These are phyloP conservation scores for Globisporangium orthogonon DNA, from an alignment of 352 stramenopile genomes.

Conservation along the genomic window DNA sequence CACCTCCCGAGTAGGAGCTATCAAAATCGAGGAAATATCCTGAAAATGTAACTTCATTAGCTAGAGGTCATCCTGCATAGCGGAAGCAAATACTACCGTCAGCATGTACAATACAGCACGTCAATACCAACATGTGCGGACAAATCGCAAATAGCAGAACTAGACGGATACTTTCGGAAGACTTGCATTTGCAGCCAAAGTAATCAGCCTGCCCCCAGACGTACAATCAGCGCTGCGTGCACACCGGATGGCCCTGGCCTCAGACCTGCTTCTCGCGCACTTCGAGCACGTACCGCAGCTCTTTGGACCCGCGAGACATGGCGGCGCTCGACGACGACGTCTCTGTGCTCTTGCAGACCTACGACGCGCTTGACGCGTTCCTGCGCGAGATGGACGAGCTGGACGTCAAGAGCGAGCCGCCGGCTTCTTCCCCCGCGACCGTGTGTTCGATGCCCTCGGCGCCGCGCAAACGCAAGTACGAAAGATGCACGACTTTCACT, in stretches of 20 bases:
- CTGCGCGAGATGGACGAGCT: constrained; percentile 10
- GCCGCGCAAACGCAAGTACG: constrained; percentile 7
- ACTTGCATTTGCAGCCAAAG: background rate
- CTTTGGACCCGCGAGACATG: background rate
- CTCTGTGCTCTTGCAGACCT: constrained; percentile 7
- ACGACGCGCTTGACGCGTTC: constrained; percentile 11
- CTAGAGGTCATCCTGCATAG: too few species aligned
- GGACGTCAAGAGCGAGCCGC: background rate
- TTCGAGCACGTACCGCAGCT: background rate
- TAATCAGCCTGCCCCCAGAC: background rate
- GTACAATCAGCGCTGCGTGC: background rate
- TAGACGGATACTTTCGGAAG: background rate
- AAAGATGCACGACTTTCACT: background rate
- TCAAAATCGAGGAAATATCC: background rate
- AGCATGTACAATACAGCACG: background rate
- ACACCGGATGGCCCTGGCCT: background rate
- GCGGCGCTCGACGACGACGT: background rate
- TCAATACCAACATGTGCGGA: background rate
- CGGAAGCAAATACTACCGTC: too few species aligned
- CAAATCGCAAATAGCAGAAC: background rate
- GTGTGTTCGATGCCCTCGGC: background rate
- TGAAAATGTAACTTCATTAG: too few species aligned
- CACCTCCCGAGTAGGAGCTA: background rate
- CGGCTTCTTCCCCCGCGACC: background rate
- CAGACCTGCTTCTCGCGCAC: background rate